Evolutionary conservation across 2,329 filamentous ascomycete genomes (phyloP).

Genomic region (Aspergillus tubingensis): DNA sequence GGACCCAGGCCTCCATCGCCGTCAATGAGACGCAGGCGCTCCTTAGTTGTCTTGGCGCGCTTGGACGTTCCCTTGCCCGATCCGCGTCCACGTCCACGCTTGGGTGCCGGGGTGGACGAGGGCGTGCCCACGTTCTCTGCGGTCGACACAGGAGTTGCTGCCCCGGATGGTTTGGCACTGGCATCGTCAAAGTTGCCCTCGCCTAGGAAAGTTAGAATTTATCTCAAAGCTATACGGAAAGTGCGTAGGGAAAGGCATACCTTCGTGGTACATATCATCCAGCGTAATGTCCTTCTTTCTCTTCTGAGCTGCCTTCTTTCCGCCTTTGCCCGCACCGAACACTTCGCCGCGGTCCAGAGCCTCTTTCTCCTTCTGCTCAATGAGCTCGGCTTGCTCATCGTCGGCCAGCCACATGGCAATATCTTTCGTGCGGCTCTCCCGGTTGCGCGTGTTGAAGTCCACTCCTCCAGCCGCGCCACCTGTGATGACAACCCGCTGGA

Average conservation of each 20-base stretch:
- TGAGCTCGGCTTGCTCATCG: constrained; percentile 91
- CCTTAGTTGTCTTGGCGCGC: constrained; percentile 62
- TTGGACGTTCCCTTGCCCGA: constrained; percentile 58
- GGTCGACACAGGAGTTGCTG: constrained; percentile 73
- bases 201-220: constrained; percentile 56
- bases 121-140: constrained; percentile 50
- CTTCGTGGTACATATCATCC: constrained; percentile 99
- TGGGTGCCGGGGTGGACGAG: constrained; percentile 45
- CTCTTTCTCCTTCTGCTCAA: constrained; percentile 90
- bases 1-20: constrained; percentile 43
- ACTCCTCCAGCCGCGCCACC: constrained; percentile 81
- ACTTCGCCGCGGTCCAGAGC: constrained; percentile 69
- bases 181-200: constrained; percentile 94
- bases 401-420: constrained; percentile 99
- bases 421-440: constrained; percentile 93
- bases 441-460: constrained; percentile 91
- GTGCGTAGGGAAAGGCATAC: constrained; percentile 59
- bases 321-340: constrained; percentile 61
- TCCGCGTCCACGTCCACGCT: constrained; percentile 60
- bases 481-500: constrained; percentile 94
- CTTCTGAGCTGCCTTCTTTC: constrained; percentile 62
- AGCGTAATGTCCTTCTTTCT: constrained; percentile 64
- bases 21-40: constrained; percentile 49
- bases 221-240: neutral
- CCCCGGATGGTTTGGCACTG: constrained; percentile 77